phyloP scores from a whole-genome alignment of 768 basidiomycete species.

The Hirschioporus abietinus region DNA sequence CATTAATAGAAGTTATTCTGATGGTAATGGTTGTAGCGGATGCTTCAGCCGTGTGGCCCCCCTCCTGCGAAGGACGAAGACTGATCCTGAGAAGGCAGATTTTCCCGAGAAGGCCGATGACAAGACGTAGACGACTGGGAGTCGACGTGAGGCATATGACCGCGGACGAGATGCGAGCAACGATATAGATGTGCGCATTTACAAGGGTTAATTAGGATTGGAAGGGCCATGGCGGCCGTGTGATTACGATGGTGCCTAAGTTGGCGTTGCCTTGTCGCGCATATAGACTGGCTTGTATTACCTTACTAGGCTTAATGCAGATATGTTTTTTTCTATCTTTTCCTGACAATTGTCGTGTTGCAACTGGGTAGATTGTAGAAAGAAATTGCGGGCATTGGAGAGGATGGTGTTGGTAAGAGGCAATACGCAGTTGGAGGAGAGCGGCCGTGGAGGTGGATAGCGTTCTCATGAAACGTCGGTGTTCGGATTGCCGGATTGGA shows the following conservation, averaged over 20 bases:
- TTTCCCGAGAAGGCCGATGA: not conserved
- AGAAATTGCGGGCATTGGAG: not conserved
- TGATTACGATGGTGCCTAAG: not conserved
- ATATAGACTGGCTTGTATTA: not conserved
- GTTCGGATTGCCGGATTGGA: not conserved
- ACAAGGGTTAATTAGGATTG: not conserved
- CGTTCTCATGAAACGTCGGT: not conserved
- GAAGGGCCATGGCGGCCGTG: not conserved
- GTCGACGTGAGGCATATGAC: not conserved
- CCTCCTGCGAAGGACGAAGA: constrained; percentile 88
- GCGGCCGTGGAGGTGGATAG: not conserved
- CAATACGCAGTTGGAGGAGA: not conserved
- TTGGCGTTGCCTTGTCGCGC: not conserved
- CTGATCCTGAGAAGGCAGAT: constrained; percentile 8
- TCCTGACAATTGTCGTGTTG: not conserved
- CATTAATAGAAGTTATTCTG: not conserved
- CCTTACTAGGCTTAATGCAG: not conserved
- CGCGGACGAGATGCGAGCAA: not conserved
- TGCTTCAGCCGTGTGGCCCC: constrained; percentile 93
- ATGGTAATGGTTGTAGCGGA: constrained; percentile 47
- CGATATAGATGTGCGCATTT: not conserved
- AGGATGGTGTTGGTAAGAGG: not conserved
- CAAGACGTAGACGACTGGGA: not conserved
- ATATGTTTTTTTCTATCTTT: not conserved
- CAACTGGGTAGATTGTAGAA: not conserved